phyloP scores from a whole-genome alignment of 345 rosid genomes.

The Eucalyptus viminalis region DNA sequence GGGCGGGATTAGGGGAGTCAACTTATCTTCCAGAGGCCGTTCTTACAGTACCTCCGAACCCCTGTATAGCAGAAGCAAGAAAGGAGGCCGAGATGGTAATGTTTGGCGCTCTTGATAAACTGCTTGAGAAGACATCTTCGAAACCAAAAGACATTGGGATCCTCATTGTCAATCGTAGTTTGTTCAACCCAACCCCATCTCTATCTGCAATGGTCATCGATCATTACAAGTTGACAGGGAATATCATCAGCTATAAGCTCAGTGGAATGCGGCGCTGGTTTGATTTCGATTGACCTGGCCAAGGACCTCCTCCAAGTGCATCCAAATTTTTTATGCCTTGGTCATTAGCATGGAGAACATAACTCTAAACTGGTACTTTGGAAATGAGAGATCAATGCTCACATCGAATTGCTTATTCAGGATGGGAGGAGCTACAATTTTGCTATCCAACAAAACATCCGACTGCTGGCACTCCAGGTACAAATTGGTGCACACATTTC shows the following conservation, averaged over 20 bases:
- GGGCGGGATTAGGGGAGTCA: conserved; percentile 44
- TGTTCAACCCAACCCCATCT: conserved; percentile 46
- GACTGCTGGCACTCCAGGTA: conserved; percentile 28
- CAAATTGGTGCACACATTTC: conserved; percentile 32
- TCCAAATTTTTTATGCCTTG: conserved; percentile 34
- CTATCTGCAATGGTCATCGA: conserved; percentile 40
- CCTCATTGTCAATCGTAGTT: conserved; percentile 34
- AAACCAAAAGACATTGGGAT: conserved; percentile 37
- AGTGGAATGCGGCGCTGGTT: conserved; percentile 59
- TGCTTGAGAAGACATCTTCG: conserved; percentile 23
- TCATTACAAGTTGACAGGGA: conserved; percentile 33
- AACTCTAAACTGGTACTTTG: conserved; percentile 42
- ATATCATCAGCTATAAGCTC: conserved; percentile 36
- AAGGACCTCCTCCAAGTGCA: conserved; percentile 34
- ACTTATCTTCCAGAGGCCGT: conserved; percentile 35
- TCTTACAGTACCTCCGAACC: conserved; percentile 26
- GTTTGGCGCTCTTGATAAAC: conserved; percentile 41
- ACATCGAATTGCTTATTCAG: conserved; percentile 46
- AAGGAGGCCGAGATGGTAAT: conserved; percentile 39
- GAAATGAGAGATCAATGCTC: conserved; percentile 41
- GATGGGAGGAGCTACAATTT: conserved; percentile 48
- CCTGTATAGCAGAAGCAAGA: conserved; percentile 31
- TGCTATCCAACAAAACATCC: conserved; percentile 26
- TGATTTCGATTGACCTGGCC: conserved; percentile 43
- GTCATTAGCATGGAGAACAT: conserved; percentile 49